Percentiles rank a stretch among this genome's conserved stretches.
Conservation (phyloP, 1,284 basidiomycete genomes). For the Sanghuangporus baumii region DNA sequence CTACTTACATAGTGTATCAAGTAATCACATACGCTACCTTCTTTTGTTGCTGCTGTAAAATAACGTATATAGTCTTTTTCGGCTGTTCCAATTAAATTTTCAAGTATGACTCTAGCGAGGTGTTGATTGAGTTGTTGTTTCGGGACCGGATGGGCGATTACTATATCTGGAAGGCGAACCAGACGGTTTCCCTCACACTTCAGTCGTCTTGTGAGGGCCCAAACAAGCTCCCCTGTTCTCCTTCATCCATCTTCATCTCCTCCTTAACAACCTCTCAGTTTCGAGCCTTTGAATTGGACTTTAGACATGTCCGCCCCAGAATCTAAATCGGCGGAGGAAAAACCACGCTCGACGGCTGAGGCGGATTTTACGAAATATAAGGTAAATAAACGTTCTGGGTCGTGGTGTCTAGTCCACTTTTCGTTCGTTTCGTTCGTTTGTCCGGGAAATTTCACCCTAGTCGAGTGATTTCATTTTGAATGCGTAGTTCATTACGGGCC, state of each 20-base stretch:
- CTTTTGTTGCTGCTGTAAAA: background rate
- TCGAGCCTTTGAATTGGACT: background rate
- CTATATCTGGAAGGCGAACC: background rate
- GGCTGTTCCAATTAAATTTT: no score
- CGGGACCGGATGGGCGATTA: background rate
- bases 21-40: background rate
- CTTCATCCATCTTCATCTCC: background rate
- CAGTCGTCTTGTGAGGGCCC: background rate
- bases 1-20: background rate
- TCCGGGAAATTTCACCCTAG: background rate
- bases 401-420: background rate
- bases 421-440: background rate
- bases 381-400: slow-evolving; percentile 33
- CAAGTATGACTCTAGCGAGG: background rate
- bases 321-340: slow-evolving; percentile 37
- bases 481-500: background rate
- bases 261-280: background rate
- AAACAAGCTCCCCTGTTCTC: background rate
- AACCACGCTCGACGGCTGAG: slow-evolving; percentile 49
- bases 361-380: slow-evolving; percentile 83
- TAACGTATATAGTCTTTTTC: background rate
- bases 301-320: slow-evolving; percentile 10
- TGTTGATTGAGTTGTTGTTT: background rate
- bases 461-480: background rate
- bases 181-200: no score